Conservation (phyloP, 1,284 basidiomycete species). For the Ganoderma leucocontextum region DNA sequence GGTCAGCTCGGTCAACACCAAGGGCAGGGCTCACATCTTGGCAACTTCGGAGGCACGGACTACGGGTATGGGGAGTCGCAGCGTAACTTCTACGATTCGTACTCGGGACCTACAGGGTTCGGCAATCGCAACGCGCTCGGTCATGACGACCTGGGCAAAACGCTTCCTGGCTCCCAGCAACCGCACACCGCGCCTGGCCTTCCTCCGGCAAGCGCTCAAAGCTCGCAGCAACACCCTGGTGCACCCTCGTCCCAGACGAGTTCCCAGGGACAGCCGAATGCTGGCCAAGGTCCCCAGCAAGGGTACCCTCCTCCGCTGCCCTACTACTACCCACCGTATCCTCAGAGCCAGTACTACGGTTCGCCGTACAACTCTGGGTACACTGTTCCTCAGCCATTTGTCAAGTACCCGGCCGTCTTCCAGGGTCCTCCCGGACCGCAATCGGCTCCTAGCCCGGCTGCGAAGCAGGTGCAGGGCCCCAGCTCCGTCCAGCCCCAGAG, state of each 20-base stretch:
- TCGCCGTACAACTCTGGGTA: constrained; percentile 76
- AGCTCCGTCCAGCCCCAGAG: constrained; percentile 65
- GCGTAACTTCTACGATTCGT: constrained; percentile 80
- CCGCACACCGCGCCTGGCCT: constrained; percentile 56
- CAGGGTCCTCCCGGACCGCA: constrained; percentile 72
- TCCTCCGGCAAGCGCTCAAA: constrained; percentile 58
- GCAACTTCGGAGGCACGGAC: constrained; percentile 64
- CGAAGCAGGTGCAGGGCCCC: constrained; percentile 60
- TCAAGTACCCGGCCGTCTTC: constrained; percentile 80
- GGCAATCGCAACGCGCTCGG: constrained; percentile 64
- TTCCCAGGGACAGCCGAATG: constrained; percentile 63
- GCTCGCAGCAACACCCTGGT: constrained; percentile 59
- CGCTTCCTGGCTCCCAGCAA: constrained; percentile 62
- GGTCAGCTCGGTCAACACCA: constrained; percentile 68
- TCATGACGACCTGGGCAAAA: constrained; percentile 74
- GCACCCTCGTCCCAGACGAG: constrained; percentile 46
- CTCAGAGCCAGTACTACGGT: constrained; percentile 78
- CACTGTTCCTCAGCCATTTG: constrained; percentile 71
- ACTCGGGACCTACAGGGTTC: constrained; percentile 62
- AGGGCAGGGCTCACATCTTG: constrained; percentile 61
- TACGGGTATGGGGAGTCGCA: constrained; percentile 73
- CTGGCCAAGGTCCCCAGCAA: constrained; percentile 69
- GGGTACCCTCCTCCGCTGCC: constrained; percentile 65
- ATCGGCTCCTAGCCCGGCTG: constrained; percentile 65
- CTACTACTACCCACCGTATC: constrained; percentile 71